Evolutionary conservation across 129 eudicot species (phyloP), one percentile per base, ranked within the genome.

Genomic region (Scalesia atractyloides): DNA sequence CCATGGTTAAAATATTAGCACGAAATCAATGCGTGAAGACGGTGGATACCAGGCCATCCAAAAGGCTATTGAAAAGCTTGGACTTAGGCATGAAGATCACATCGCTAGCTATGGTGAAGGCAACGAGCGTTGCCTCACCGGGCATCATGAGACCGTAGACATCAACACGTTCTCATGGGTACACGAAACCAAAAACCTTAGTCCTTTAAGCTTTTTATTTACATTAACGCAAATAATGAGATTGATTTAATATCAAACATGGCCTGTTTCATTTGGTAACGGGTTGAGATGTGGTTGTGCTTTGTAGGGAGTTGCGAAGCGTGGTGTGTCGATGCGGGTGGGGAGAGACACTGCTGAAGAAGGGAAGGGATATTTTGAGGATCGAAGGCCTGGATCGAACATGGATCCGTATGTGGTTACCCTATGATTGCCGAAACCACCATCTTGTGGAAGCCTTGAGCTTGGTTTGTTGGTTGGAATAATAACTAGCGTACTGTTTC

Each of bases 21-120:
- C 98, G 3, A 81, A 89, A 75, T 79, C 89, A 19, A 92, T 87
- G 96, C 83, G 98, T 68, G 73, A 85, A 48, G 95, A 89, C 13
- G 96, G 98, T 19, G 98, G 98, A 36, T 89, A 66, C 53, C 88
- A 92, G 81, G 36, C 72, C 13, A 92, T 92, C 61, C 86, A 89
- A 82, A 89, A 89, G 88, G 98, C 98, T n/a, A 92, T 92, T 44
- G 85, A 82, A 15, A 92, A 92, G 79, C 89, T 92, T 34, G 82
- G 82, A 17, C 73, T 73, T 37, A 86, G 80, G 79, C 98, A 92
- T 78, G 82, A 85, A 58, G 86, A 85, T 5, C 98, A 92, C 78
- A 89, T 92, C 69, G 85, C 88, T 43, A 78, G 91, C 19, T 92
- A 92, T 37, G 98, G 96, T 14, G 91, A 89, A 81, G 98, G 98